A percentile compares a stretch with the other conserved stretches of the same genome.
Conservation (phyloP, 768 basidiomycete species). For the Pholiota molesta region DNA sequence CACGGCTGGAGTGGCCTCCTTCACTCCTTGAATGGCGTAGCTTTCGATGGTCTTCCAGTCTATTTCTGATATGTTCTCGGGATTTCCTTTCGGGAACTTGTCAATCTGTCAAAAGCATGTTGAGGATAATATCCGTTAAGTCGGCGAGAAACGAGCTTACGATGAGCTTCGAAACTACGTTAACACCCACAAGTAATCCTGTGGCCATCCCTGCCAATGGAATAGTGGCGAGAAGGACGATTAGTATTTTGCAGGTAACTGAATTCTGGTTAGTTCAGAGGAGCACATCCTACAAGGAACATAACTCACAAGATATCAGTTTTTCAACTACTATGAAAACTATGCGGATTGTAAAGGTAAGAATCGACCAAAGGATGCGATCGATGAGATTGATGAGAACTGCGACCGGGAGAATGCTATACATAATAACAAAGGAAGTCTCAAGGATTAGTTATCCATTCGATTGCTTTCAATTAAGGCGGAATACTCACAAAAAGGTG, state of each 20-base stretch:
- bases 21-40: neutral
- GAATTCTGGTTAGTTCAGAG: neutral
- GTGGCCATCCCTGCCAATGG: constrained; percentile 19
- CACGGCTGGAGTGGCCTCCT: neutral
- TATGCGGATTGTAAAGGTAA: constrained; percentile 15
- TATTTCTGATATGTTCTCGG: neutral
- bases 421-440: neutral
- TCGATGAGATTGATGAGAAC: too few relatives aligned
- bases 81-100: constrained; percentile 1
- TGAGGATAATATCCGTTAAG: neutral
- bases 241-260: constrained; percentile 15
- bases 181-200: constrained; percentile 15
- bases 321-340: constrained; percentile 18
- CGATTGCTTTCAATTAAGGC: neutral
- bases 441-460: neutral
- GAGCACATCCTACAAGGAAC: neutral
- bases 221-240: constrained; percentile 16
- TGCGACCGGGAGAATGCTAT: constrained; percentile 14
- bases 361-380: constrained; percentile 16
- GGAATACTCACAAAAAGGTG: constrained; percentile 17
- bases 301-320: constrained; percentile 14
- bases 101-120: constrained; percentile 2
- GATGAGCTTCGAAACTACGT: constrained; percentile 13
- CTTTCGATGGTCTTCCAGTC: constrained; percentile 9
- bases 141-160: constrained; percentile 4